Evolutionary conservation across 2,329 filamentous ascomycete genomes (phyloP), one percentile per base, ranked within the genome.

Genomic region (Alternaria sp.): DNA sequence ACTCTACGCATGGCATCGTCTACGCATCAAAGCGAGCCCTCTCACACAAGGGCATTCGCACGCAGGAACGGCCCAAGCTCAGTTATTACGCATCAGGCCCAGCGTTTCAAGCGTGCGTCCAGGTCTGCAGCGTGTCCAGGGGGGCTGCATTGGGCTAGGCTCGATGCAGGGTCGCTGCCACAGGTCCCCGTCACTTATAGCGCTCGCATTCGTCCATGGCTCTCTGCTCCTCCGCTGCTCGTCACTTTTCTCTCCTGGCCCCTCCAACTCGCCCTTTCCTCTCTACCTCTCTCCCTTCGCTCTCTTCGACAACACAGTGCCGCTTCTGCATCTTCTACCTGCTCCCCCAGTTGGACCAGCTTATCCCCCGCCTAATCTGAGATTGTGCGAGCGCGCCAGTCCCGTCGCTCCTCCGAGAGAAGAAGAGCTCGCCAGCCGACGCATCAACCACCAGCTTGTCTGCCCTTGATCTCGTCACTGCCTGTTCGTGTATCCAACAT

Each of bases 221-320:
- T 47, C 87, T 84, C 78, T 94, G 46, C 32, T 91, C 26, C 54
- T 88, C 83, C 77, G 72, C 82, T 83, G 60, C 89, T 69, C 61
- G 64, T 74, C 66, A 62, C 65, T 66, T 69, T 66, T 68, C 59
- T 68, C 70, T 68, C 67, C 68, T 64, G 83, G 59, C 61, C 66
- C 58, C 64, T 68, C 65, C 63, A 67, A 61, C 66, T 65, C 62
- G 65, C 86, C 87, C 5, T 85, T 85, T 54, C 87, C 86, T 76
- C 93, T 75, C 38, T 26, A 36, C 36, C 56, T 30, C 42, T 38
- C 51, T 43, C 51, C 54, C 66, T 49, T 57, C 62, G 44, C 61
- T 62, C 64, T 66, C 65, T 66, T 65, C 60, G 62, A 53, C 81
- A 64, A 64, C 63, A 46, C 61, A 61, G 64, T 66, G 68, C 72